Base-by-base conservation (phyloP, 805 yeast species). In the Teunomyces atbi region DNA sequence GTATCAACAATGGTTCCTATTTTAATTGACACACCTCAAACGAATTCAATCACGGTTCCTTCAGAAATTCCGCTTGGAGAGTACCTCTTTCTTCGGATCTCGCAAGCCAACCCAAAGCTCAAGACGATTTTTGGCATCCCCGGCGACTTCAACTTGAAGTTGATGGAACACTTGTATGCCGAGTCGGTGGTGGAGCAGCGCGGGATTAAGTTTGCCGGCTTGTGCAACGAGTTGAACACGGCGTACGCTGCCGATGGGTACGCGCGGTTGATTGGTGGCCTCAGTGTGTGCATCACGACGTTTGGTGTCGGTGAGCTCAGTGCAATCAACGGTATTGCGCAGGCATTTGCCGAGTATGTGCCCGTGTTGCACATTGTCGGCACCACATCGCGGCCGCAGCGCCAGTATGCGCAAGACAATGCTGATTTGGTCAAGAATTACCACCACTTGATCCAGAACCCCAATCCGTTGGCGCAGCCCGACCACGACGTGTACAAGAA, bases 221-320 rank as follows among this genome's bases (percentile, higher is more conserved):
- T 82, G 49, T 88, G 96, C 69, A 90, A 90, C 60, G 97, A 90
- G 68, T 74, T 90, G 52, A 91, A 90, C 60, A 84, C 94, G 3
- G 94, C 95, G 6, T 90, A 91, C 61, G 83, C 94, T 5, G 91
- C 92, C 6, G 97, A 91, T 63, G 97, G 97, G 4, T 91, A 88
- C 58, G 81, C 94, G 15, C 77, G 92, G 50, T 71, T 75, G 41
- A 76, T 79, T n/a, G 77, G 86, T 5, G 70, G 74, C 4, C 54
- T 69, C 48, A 88, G 89, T 44, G 89, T 82, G 16, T 63, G 75
- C 52, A 66, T 75, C 43, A 82, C 91, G 44, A 89, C 97, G 3
- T 87, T 75, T 64, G 97, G 96, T 42, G 97, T 89, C 13, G 97
- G 97, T 47, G 96, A 89, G 62, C 74, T 89, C 51, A 81, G 89